A percentile compares a stretch with the other conserved stretches of the same genome.
Conservation (phyloP, 371 early-diverging fungal genomes). For the Syncephalis plumigaleata region DNA sequence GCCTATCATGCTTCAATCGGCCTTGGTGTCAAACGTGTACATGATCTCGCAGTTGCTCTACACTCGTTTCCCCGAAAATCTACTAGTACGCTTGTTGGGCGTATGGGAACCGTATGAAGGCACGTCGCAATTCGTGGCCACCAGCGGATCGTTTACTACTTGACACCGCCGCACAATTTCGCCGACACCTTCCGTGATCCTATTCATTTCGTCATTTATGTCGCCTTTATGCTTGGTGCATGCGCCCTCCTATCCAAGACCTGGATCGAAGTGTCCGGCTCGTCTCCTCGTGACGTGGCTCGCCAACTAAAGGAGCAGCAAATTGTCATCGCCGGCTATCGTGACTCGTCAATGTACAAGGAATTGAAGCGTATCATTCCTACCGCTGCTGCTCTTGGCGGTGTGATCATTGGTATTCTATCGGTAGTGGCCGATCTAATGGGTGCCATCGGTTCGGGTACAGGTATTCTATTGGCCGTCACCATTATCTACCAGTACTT, state of each 20-base stretch:
- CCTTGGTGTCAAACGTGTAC: constrained; percentile 89
- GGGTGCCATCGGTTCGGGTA: constrained; percentile 96
- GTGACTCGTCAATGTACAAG: constrained; percentile 93
- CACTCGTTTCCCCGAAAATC: constrained; percentile 87
- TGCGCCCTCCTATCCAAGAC: constrained; percentile 95
- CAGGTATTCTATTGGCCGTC: constrained; percentile 97
- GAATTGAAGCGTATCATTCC: constrained; percentile 98
- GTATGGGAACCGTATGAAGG: constrained; percentile 93
- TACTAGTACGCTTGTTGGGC: constrained; percentile 88
- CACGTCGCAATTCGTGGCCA: constrained; percentile 75
- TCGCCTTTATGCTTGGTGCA: constrained; percentile 77
- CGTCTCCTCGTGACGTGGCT: constrained; percentile 95
- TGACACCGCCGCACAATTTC: constrained; percentile 89
- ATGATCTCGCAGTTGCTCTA: constrained; percentile 94
- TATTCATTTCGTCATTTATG: constrained; percentile 87
- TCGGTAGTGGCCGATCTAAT: constrained; percentile 90
- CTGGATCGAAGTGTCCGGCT: constrained; percentile 98
- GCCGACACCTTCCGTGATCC: constrained; percentile 77
- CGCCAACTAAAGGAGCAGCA: constrained; percentile 95
- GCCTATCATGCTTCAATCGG: constrained; percentile 99
- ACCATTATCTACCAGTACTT: constrained; percentile 99
- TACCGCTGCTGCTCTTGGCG: constrained; percentile 89
- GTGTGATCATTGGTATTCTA: constrained; percentile 89
- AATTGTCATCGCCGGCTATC: constrained; percentile 92
- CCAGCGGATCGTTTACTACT: constrained; percentile 96